Conservation (phyloP, 345 rosid genomes). For the Geranium brycei region DNA sequence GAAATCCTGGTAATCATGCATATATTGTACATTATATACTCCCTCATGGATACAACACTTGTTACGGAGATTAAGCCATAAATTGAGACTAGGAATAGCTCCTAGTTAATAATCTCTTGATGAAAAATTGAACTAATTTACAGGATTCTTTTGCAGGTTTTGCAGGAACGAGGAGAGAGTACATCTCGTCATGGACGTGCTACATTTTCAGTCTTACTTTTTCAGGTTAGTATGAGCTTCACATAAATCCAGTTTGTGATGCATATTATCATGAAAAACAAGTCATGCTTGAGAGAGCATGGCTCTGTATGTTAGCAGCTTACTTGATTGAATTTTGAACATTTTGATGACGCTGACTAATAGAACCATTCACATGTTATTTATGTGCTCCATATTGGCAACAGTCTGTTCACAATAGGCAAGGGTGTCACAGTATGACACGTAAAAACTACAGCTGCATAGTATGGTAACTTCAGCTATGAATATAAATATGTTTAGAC, state of each 20-base stretch:
- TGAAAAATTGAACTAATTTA: slow-evolving; percentile 6
- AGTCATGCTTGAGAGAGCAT: slow-evolving; percentile 11
- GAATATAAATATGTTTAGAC: no score
- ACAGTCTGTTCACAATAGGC: background rate
- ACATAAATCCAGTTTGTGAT: background rate
- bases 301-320: slow-evolving; percentile 10
- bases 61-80: background rate
- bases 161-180: slow-evolving; percentile 98
- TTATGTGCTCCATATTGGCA: slow-evolving; percentile 1
- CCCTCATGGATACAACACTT: background rate
- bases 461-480: no score
- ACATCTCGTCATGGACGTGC: slow-evolving; percentile 99
- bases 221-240: slow-evolving; percentile 47
- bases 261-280: slow-evolving; percentile 1
- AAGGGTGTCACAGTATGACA: slow-evolving; percentile 6
- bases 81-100: no score
- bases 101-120: slow-evolving; percentile 1
- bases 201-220: slow-evolving; percentile 90
- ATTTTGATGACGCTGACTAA: slow-evolving; percentile 1
- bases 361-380: slow-evolving; percentile 5
- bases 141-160: slow-evolving; percentile 44
- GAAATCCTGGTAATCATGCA: background rate
- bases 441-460: background rate
- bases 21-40: background rate
- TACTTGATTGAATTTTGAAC: background rate